Evolutionary conservation across 805 yeast genomes (phyloP), one percentile per base, ranked within the genome.

Genomic region (Candida lessepsii): DNA sequence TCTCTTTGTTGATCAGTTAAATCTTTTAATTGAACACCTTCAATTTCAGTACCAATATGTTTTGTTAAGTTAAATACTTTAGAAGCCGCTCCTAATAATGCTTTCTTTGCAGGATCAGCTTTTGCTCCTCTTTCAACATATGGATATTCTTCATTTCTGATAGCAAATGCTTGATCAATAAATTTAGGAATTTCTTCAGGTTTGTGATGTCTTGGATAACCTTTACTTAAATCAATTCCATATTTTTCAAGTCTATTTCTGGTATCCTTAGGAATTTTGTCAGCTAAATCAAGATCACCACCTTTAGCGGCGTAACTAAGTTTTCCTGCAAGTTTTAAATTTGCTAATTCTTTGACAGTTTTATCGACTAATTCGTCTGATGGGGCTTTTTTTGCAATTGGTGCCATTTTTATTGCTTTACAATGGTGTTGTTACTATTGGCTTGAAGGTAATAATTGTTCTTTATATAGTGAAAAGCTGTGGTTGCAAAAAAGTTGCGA

Each of bases 51-150:
- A 37, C 57, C 57, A 44, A 59, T 47, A 40, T 58, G 52, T 43
- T 52, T 50, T 35, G 56, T 50, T 46, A 54, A 50, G 44, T 59
- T 40, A 13, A 42, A 47, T 31, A 61, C 59, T 47, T 59, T 60
- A 37, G 51, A 52, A 14, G 62, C 62, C 25, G 62, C 58, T 9
- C 54, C 54, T 25, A 57, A 49, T 15, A 58, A 46, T 23, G 60
- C 56, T 44, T 54, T 57, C 52, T 60, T 60, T 42, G 57, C 60
- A 13, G 61, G 62, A 41, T 60, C 63, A 19, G 63, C 65, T 40
- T 54, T 54, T 30, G 42, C 44, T 15, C 55, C 65, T 41, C 63
- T 47, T 46, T 57, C 63, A 26, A 53, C 47, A 30, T 51, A 54
- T 51, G 59, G 52, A 48, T 42, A 36, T 40, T 51, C 50, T 21